Percentiles rank a stretch among this genome's conserved stretches.
Conservation (phyloP, 2,329 filamentous ascomycete species). For the Pseudogymnoascus sp. region DNA sequence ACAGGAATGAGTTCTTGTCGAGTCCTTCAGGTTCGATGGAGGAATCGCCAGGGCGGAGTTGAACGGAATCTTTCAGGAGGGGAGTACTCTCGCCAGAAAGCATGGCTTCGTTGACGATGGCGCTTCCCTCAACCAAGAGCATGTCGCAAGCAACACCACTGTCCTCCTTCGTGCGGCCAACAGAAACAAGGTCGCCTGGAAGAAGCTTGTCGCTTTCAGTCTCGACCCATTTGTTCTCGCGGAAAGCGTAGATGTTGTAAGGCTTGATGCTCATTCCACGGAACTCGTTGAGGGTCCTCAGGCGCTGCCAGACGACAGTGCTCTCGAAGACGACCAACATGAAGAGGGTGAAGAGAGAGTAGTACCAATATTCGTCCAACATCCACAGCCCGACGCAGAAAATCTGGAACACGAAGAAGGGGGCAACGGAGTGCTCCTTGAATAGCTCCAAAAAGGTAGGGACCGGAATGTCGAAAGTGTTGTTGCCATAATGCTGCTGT, state of each 20-base stretch:
- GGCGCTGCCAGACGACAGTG: slow-evolving; percentile 97
- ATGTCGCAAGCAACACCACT: slow-evolving; percentile 96
- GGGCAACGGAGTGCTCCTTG: slow-evolving; percentile 95
- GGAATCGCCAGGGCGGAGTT: slow-evolving; percentile 76
- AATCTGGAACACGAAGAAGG: slow-evolving; percentile 98
- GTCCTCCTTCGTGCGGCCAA: slow-evolving; percentile 90
- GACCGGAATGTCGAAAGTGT: slow-evolving; percentile 95
- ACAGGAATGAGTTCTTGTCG: slow-evolving; percentile 95
- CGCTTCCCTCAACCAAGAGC: slow-evolving; percentile 86
- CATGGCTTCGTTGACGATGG: slow-evolving; percentile 99
- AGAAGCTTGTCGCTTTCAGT: slow-evolving; percentile 84
- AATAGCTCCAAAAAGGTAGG: slow-evolving; percentile 93
- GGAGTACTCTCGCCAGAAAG: slow-evolving; percentile 96
- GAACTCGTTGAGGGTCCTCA: slow-evolving; percentile 92
- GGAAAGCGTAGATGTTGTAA: slow-evolving; percentile 86
- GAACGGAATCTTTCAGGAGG: slow-evolving; percentile 89
- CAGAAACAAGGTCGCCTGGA: slow-evolving; percentile 87
- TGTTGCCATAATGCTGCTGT: slow-evolving; percentile 88
- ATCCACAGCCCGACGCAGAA: slow-evolving; percentile 99
- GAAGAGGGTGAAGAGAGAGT: slow-evolving; percentile 95
- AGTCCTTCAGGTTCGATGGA: slow-evolving; percentile 77
- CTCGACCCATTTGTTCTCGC: slow-evolving; percentile 80
- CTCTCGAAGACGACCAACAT: slow-evolving; percentile 98
- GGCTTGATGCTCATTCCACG: slow-evolving; percentile 99
- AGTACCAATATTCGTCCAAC: slow-evolving; percentile 99